phyloP scores from a whole-genome alignment of 202 grass and related monocot genomes.

The Dendrocalamus latiflorus region DNA sequence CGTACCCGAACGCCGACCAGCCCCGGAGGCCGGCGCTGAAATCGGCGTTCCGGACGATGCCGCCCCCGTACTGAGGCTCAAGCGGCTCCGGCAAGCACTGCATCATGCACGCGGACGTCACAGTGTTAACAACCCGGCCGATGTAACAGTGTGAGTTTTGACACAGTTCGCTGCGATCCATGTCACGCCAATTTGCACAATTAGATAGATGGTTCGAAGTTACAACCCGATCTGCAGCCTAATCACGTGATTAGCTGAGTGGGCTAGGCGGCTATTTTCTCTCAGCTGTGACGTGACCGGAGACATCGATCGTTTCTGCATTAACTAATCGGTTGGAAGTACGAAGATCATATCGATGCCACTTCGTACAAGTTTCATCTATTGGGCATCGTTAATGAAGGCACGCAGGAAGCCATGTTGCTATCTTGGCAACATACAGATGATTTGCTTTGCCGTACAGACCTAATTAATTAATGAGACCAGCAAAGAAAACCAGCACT shows the following conservation, averaged over 20 bases:
- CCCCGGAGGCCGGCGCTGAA: conserved; percentile 45
- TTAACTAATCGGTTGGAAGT: neutral
- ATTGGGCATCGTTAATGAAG: neutral
- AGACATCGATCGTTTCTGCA: too few species aligned
- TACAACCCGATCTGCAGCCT: too few species aligned
- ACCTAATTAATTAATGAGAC: neutral
- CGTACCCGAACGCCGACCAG: conserved; percentile 51
- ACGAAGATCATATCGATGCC: neutral
- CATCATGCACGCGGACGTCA: neutral
- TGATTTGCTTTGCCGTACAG: conserved; percentile 14
- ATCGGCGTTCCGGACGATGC: conserved; percentile 53
- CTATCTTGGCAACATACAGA: neutral
- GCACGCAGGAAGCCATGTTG: neutral
- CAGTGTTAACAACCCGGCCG: neutral
- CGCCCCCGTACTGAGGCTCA: conserved; percentile 59
- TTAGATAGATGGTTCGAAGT: too few species aligned
- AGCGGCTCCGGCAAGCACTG: conserved; percentile 67
- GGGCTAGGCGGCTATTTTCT: neutral
- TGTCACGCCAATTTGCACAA: neutral
- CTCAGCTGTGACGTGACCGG: neutral
- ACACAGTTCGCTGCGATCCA: neutral
- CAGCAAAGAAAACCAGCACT: neutral
- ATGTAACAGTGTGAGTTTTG: neutral
- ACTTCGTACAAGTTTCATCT: conserved; percentile 5
- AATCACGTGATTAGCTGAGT: neutral